Evolutionary conservation across 441 rosid genomes (phyloP).

Genomic region (Populus tomentosa): DNA sequence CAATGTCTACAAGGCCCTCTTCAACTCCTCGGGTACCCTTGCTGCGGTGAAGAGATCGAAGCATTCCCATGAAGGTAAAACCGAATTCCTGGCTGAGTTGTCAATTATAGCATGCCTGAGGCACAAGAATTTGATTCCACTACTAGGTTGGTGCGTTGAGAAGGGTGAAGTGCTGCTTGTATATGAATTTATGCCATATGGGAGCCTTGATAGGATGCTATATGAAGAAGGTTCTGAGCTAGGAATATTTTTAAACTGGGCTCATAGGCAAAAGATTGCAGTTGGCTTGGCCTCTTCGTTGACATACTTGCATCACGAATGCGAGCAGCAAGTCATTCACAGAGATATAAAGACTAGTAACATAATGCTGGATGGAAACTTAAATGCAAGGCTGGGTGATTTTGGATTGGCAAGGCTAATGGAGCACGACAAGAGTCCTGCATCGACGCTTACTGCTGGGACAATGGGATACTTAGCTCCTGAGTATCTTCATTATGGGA

Average conservation of each 20-base stretch:
- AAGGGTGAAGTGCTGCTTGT: constrained; percentile 81
- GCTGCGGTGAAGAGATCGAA: constrained; percentile 87
- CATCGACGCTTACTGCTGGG: constrained; percentile 89
- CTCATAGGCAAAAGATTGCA: constrained; percentile 60
- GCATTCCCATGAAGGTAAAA: constrained; percentile 74
- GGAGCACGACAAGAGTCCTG: constrained; percentile 88
- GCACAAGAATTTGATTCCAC: constrained; percentile 82
- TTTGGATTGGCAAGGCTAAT: constrained; percentile 90
- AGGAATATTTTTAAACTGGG: constrained; percentile 53
- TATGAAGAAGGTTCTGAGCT: constrained; percentile 43
- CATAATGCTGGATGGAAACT: constrained; percentile 75
- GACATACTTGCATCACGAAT: constrained; percentile 82
- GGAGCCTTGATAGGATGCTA: constrained; percentile 79
- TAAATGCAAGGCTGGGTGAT: constrained; percentile 84
- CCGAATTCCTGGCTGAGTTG: constrained; percentile 79
- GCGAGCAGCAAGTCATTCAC: constrained; percentile 92
- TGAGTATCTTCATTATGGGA: constrained; percentile 88
- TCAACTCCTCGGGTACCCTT: constrained; percentile 44
- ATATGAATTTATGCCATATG: constrained; percentile 83
- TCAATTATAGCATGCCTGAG: constrained; percentile 83
- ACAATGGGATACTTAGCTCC: constrained; percentile 98
- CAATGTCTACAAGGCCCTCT: constrained; percentile 72
- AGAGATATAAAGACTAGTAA: constrained; percentile 88
- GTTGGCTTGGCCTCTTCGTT: constrained; percentile 82
- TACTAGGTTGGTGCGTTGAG: constrained; percentile 93